Conservation (phyloP, 306 rosid species). For the Rosa rugosa region DNA sequence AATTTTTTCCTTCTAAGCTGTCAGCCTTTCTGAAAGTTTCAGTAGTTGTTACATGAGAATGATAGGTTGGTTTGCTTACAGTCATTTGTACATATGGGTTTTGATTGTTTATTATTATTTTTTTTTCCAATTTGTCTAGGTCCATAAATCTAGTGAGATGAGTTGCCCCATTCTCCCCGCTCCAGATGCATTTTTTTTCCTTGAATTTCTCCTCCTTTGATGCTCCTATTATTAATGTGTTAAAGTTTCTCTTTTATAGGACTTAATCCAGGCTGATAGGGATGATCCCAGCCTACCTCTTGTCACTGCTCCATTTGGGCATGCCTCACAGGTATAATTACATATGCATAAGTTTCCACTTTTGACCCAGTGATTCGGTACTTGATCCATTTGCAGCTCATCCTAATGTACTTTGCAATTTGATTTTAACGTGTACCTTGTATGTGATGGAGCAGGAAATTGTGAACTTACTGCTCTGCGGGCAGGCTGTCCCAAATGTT, state of each 20-base stretch:
- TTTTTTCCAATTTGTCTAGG: neutral
- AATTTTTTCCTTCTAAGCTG: neutral
- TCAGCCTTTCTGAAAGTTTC: neutral
- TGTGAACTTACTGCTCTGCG: slow-evolving; percentile 80
- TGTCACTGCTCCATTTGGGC: slow-evolving; percentile 99
- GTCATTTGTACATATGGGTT: neutral
- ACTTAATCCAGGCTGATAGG: slow-evolving; percentile 85
- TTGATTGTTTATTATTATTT: neutral
- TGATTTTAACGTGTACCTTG: slow-evolving; percentile 12
- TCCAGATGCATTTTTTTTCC: slow-evolving; percentile 10
- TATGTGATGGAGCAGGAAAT: slow-evolving; percentile 69
- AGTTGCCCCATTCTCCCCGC: slow-evolving; percentile 11
- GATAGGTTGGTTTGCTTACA: neutral
- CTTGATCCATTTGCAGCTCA: slow-evolving; percentile 18
- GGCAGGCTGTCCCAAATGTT: slow-evolving; percentile 90
- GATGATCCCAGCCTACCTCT: slow-evolving; percentile 96
- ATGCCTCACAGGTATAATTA: slow-evolving; percentile 86
- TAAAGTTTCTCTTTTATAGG: slow-evolving; percentile 43
- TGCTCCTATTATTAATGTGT: slow-evolving; percentile 17
- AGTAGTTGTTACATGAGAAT: neutral
- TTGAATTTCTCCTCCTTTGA: slow-evolving; percentile 12
- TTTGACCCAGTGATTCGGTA: slow-evolving; percentile 18
- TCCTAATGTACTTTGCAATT: neutral
- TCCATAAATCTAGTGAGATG: slow-evolving; percentile 8
- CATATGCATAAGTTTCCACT: slow-evolving; percentile 12